Evolutionary conservation across 2,329 filamentous ascomycete species (phyloP).

Genomic region (Aspergillus awamori): DNA sequence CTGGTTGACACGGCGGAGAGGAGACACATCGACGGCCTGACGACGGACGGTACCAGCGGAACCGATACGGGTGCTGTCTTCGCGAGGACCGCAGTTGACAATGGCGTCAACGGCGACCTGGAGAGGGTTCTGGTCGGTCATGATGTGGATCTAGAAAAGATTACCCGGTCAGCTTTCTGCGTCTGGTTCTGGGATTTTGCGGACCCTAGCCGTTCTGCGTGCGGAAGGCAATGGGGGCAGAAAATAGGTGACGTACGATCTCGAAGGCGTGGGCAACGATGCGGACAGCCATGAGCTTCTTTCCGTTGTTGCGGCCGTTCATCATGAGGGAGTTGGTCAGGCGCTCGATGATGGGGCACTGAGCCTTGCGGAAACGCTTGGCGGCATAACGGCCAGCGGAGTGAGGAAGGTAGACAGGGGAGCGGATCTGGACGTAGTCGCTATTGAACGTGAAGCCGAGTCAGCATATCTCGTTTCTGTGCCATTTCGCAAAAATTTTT

Average conservation of each 20-base stretch:
- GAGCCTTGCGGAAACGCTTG: conserved; percentile 99
- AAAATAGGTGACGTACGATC: conserved; percentile 73
- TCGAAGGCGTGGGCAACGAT: conserved; percentile 99
- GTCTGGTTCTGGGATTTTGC: neutral
- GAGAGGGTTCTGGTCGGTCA: conserved; percentile 99
- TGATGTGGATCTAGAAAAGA: conserved; percentile 85
- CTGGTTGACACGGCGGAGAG: conserved; percentile 99
- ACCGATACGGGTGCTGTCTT: conserved; percentile 99
- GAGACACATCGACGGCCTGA: conserved; percentile 99
- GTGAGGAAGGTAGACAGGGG: conserved; percentile 98
- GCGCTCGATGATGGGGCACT: conserved; percentile 99
- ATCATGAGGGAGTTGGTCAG: conserved; percentile 99
- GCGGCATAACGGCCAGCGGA: conserved; percentile 96
- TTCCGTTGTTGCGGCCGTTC: conserved; percentile 99
- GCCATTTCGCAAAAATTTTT: neutral
- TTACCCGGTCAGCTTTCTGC: conserved; percentile 14
- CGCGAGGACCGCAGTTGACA: conserved; percentile 99
- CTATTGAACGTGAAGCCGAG: conserved; percentile 54
- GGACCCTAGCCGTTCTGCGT: neutral
- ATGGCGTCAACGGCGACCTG: conserved; percentile 99
- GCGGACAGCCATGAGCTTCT: conserved; percentile 99
- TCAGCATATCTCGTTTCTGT: conserved; percentile 33
- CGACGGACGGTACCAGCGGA: conserved; percentile 99
- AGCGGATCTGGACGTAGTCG: conserved; percentile 99
- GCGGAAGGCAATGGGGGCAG: neutral